Base-by-base conservation (phyloP, 345 rosid genomes). In the Aurinia saxatilis region DNA sequence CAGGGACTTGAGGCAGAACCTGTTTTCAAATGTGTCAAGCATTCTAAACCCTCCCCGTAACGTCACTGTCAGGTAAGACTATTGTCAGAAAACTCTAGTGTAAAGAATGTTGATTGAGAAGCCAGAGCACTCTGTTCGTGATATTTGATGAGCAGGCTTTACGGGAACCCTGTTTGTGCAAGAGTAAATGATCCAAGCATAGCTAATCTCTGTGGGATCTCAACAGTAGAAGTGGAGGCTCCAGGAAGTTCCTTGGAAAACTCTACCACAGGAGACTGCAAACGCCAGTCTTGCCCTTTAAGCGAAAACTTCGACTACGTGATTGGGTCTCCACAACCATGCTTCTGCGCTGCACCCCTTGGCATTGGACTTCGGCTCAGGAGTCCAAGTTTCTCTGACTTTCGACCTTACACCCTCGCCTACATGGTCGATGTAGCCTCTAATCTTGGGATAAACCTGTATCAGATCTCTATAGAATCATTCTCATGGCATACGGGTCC, bases 331-430 rank as follows among this genome's bases (percentile, higher is more conserved):
- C 82, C 85, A 1, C 35, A 4, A 11, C 41, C 60, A 39, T 84
- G 95, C 72, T 74, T 68, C 61, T 86, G 90, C 50, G 79, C 85
- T 56, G 76, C 78, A 36, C 90, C 90, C 3, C 54, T 83, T 5
- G 76, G 63, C 9, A 63, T 84, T 35, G 74, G 30, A 44, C 4
- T 77, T 7, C 78, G 80, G 40, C 65, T 82, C 61, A 68, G 70
- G 56, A 86, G 84, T 73, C 88, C 90, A 25, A 73, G 79, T 54
- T 56, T 86, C 25, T 63, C 54, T 10, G 68, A 75, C 57, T 86
- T 86, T 35, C 70, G 6, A 14, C 88, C 84, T 15, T 80, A 74
- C 38, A 38, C 16, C 11, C 4, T 41, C 10, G 9, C 0, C 10
- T 80, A 65, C 68, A 35, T 14, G 53, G 2, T 0, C 7, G 77